Percentiles rank a stretch among this genome's conserved stretches.
These are phyloP conservation scores for Halophytophthora polymorphica DNA, from an alignment of 352 stramenopile genomes.

Conservation along the genomic window DNA sequence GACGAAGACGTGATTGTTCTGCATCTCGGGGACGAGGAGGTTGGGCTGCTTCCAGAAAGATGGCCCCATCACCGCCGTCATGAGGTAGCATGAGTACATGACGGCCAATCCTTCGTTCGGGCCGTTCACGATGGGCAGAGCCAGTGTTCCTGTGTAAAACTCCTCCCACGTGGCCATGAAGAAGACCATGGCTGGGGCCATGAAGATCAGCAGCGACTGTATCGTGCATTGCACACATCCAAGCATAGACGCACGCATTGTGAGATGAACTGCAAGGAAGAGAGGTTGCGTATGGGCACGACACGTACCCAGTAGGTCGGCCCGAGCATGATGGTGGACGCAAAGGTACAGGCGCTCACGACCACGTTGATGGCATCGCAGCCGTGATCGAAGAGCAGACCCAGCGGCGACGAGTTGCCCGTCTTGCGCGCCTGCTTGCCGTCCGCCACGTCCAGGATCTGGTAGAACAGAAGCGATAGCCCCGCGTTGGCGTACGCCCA, in stretches of 20 bases:
- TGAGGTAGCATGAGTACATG: conserved; percentile 83
- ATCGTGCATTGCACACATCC: too few relatives aligned
- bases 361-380: conserved; percentile 85
- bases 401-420: conserved; percentile 81
- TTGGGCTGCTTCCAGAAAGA: conserved; percentile 67
- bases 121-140: conserved; percentile 95
- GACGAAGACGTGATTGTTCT: conserved; percentile 81
- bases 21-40: conserved; percentile 51
- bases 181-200: conserved; percentile 88
- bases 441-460: conserved; percentile 85
- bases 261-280: too few relatives aligned
- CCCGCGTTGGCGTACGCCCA: conserved; percentile 74
- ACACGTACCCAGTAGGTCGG: conserved; percentile 79
- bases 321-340: conserved; percentile 84
- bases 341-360: conserved; percentile 80
- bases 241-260: too few relatives aligned
- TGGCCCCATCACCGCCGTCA: conserved; percentile 58
- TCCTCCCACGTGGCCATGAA: conserved; percentile 98
- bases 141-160: conserved; percentile 95
- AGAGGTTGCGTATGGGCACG: conserved; percentile 18
- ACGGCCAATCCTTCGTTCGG: conserved; percentile 94
- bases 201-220: conserved; percentile 75
- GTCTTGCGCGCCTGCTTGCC: conserved; percentile 87
- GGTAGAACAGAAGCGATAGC: conserved; percentile 70
- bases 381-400: conserved; percentile 83